A percentile compares a stretch with the other conserved stretches of the same genome.
Conservation (phyloP, 1,284 basidiomycete species). For the Trichosporon coremiiforme region DNA sequence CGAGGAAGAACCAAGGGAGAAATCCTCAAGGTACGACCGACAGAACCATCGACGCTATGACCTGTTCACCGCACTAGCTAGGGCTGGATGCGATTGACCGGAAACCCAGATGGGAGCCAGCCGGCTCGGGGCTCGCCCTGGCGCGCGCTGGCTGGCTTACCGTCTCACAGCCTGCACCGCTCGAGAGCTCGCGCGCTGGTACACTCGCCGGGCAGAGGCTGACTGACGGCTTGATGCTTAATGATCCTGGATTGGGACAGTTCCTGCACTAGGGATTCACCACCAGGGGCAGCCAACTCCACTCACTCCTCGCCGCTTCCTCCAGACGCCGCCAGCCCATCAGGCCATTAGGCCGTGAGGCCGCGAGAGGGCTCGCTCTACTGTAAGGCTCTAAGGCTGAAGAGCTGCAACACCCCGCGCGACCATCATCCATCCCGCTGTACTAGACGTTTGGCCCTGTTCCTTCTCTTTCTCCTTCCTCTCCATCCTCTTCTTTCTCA, state of each 20-base stretch:
- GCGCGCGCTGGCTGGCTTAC: neutral
- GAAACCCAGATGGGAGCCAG: too few relatives aligned
- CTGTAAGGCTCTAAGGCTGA: too few relatives aligned
- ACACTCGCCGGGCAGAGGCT: neutral
- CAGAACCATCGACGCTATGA: too few relatives aligned
- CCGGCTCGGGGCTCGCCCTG: too few relatives aligned
- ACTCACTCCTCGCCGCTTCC: neutral
- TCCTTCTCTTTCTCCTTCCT: constrained; percentile 1
- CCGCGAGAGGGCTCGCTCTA: too few relatives aligned
- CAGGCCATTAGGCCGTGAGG: too few relatives aligned
- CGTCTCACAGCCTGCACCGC: neutral
- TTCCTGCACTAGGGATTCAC: constrained; percentile 9
- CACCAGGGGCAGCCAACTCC: constrained; percentile 7
- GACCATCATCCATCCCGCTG: neutral
- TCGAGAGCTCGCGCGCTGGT: too few relatives aligned
- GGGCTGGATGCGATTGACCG: too few relatives aligned
- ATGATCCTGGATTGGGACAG: constrained; percentile 9
- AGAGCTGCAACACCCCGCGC: neutral
- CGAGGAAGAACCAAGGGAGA: too few relatives aligned
- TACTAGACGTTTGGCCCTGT: neutral
- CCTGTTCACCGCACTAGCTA: too few relatives aligned
- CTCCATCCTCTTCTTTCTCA: neutral
- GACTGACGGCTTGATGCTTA: constrained; percentile 13
- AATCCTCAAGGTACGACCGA: too few relatives aligned
- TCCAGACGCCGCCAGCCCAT: neutral